Evolutionary conservation across 768 basidiomycete species (phyloP).

Genomic region (Fomitopsis serialis): DNA sequence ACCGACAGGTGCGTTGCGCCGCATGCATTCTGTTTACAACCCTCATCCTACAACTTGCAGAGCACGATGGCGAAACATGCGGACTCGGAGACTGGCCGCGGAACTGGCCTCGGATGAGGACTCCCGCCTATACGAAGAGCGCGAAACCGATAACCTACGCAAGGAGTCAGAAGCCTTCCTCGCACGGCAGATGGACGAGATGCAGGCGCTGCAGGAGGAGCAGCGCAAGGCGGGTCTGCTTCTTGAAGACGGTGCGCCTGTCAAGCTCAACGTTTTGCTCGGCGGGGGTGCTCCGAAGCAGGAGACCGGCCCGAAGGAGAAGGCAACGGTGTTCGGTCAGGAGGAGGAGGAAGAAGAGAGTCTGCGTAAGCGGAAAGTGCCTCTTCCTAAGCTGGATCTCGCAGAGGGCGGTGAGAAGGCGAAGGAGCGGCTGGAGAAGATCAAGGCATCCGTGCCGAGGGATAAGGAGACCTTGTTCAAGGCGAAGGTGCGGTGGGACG

Average conservation of each 20-base stretch:
- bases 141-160: constrained; percentile 81
- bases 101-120: constrained; percentile 85
- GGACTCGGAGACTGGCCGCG: constrained; percentile 61
- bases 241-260: constrained; percentile 87
- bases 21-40: not conserved
- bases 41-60: constrained; percentile 30
- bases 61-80: constrained; percentile 79
- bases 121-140: constrained; percentile 76
- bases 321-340: constrained; percentile 63
- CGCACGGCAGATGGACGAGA: constrained; percentile 91
- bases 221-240: constrained; percentile 88
- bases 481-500: constrained; percentile 88
- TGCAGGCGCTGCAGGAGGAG: constrained; percentile 87
- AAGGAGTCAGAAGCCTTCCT: constrained; percentile 92
- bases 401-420: constrained; percentile 77
- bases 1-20: constrained; percentile 66
- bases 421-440: constrained; percentile 74
- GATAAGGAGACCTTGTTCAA: constrained; percentile 80
- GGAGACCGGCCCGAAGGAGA: constrained; percentile 38
- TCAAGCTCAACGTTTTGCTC: constrained; percentile 77
- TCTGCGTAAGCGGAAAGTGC: constrained; percentile 74
- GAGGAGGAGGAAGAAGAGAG: constrained; percentile 86
- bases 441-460: constrained; percentile 65
- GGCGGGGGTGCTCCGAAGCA: constrained; percentile 40
- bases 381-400: constrained; percentile 88